Evolutionary conservation across 192 early-diverging fungal genomes (phyloP).

Genomic region (Backusella liffmaniae): DNA sequence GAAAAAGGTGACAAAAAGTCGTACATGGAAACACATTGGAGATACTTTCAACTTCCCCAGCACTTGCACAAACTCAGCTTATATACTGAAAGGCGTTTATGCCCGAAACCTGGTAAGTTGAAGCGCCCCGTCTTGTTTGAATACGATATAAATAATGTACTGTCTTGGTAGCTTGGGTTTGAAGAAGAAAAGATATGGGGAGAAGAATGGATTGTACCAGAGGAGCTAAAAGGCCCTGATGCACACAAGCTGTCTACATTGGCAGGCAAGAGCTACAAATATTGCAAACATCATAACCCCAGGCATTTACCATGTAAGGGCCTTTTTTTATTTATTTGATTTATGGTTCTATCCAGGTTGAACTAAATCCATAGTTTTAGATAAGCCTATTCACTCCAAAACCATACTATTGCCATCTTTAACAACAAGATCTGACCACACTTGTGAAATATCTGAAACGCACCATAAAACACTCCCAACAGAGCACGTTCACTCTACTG

Average conservation of each 20-base stretch:
- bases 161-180: constrained; percentile 15
- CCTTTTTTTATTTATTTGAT: background rate
- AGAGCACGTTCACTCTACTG: constrained; percentile 16
- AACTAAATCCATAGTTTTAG: background rate
- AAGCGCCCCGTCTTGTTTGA: no score
- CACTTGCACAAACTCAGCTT: constrained; percentile 81
- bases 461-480: constrained; percentile 20
- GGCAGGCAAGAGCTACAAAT: constrained; percentile 30
- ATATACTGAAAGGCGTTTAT: constrained; percentile 73
- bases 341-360: background rate
- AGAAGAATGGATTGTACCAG: constrained; percentile 17
- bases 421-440: constrained; percentile 3
- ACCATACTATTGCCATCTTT: background rate
- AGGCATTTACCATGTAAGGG: background rate
- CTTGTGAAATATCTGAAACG: constrained; percentile 25
- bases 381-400: constrained; percentile 3
- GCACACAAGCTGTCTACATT: constrained; percentile 32
- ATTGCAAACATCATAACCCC: constrained; percentile 16
- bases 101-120: constrained; percentile 49
- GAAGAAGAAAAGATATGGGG: constrained; percentile 31
- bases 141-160: background rate
- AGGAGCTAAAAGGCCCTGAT: constrained; percentile 28
- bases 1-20: constrained; percentile 59
- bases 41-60: constrained; percentile 70
- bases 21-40: constrained; percentile 69